phyloP scores from a whole-genome alignment of 108 stramenopile species.

The Chaetoceros tenuissimus region DNA sequence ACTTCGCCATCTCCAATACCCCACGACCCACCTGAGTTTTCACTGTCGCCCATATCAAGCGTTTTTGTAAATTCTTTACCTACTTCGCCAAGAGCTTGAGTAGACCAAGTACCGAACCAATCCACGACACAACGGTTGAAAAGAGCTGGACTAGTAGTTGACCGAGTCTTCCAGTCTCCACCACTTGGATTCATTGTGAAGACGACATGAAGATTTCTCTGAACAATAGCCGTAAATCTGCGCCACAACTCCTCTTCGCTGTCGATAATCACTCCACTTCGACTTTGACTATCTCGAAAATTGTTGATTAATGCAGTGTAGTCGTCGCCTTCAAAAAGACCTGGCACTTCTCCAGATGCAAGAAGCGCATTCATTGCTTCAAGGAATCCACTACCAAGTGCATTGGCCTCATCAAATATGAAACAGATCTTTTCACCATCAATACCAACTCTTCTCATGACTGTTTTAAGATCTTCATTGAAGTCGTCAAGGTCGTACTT shows the following conservation, averaged over 20 bases:
- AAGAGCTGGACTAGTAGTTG: conserved; percentile 96
- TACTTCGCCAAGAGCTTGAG: conserved; percentile 90
- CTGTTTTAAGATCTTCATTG: conserved; percentile 88
- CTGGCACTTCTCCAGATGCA: conserved; percentile 98
- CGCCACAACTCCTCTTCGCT: conserved; percentile 92
- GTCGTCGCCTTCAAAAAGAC: conserved; percentile 99
- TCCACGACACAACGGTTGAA: conserved; percentile 99
- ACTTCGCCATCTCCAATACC: conserved; percentile 70
- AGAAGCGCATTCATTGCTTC: conserved; percentile 99
- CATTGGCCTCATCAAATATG: conserved; percentile 97
- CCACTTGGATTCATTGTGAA: conserved; percentile 98
- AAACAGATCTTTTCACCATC: conserved; percentile 97
- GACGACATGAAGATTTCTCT: conserved; percentile 97
- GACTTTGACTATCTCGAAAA: conserved; percentile 79
- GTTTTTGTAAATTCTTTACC: conserved; percentile 56
- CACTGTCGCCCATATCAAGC: conserved; percentile 82
- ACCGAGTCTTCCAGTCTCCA: conserved; percentile 86
- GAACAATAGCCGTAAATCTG: conserved; percentile 86
- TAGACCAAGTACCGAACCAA: conserved; percentile 99
- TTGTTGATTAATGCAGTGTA: conserved; percentile 85
- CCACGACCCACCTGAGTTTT: conserved; percentile 74
- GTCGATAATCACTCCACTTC: conserved; percentile 82
- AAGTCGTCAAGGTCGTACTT: conserved; percentile 93
- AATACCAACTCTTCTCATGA: conserved; percentile 92
- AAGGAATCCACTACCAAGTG: conserved; percentile 87